Evolutionary conservation across 1,139 yeast genomes (phyloP), one percentile per base, ranked within the genome.

Genomic region (Wickerhamomyces sp.): DNA sequence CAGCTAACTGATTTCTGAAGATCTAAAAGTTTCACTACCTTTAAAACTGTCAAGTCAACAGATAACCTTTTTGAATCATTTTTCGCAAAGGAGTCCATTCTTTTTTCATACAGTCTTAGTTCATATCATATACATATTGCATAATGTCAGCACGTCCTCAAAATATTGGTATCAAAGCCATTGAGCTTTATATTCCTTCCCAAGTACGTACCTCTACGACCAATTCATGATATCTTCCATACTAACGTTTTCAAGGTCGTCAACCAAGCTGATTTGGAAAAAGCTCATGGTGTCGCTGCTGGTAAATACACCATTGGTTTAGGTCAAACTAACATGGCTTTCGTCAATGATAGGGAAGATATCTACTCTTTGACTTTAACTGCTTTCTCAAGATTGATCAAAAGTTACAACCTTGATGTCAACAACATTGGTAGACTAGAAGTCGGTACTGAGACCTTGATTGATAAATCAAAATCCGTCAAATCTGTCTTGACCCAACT

Each of bases 241-340:
- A 18, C 23, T 18, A 18, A 18, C 23, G 5, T 18, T 18, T 18
- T 18, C 4, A 23, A 82, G 76, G 88, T 81, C 56, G 97, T 94
- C 52, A 84, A 79, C 73, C 99, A 94, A 72, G 71, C 81, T 39
- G 98, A 88, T 49, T 75, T 94, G 57, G 99, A 94, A 69, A 73
- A 78, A 59, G 81, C 71, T 61, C 96, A 90, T 65, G 86, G 85
- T 46, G 91, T 93, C 55, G 81, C 98, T 29, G 75, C 87, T 49
- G 99, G 99, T 48, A 94, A 94, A 69, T 93, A 90, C 78, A 94
- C 99, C 65, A 91, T 94, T 67, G 99, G 99, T 42, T 78, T 94
- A 52, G 99, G 99, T 54, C 99, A 93, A 73, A 93, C 97, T 61
- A 90, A 90, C 69, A 94, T 94, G 99, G 80, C 95, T 27, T 93